Evolutionary conservation across 257 asterid species (phyloP).

Genomic region (Fraxinus excelsior): DNA sequence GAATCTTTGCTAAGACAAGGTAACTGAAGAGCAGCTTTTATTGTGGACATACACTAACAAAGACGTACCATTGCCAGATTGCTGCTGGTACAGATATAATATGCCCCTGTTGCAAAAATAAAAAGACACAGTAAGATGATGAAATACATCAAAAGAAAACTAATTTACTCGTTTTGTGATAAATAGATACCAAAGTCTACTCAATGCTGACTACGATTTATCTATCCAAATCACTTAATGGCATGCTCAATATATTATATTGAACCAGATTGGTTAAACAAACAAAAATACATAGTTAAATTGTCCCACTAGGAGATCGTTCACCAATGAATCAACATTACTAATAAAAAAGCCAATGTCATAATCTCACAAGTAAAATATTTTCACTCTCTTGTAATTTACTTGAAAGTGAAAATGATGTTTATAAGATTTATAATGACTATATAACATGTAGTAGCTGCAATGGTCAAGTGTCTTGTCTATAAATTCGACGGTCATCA

Average conservation of each 20-base stretch:
- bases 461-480: not conserved
- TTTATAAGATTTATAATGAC: not conserved
- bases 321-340: not conserved
- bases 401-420: not conserved
- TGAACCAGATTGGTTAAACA: not conserved
- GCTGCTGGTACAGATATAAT: conserved; percentile 64
- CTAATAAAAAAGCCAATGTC: not conserved
- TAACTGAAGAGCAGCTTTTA: not conserved
- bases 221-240: not conserved
- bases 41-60: not conserved
- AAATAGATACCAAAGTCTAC: not conserved
- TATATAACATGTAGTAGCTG: not conserved
- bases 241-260: not conserved
- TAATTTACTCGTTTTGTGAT: conserved; percentile 7
- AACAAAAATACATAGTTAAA: not conserved
- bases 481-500: not conserved
- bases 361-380: not conserved
- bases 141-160: conserved; percentile 20
- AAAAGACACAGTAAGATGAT: conserved; percentile 29
- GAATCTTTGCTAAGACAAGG: conserved; percentile 2
- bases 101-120: conserved; percentile 66
- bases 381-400: too few species aligned
- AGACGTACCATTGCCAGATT: conserved; percentile 76
- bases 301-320: not conserved
- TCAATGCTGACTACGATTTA: conserved; percentile 8